phyloP scores from a whole-genome alignment of 441 rosid genomes.

The Jatropha multifida region DNA sequence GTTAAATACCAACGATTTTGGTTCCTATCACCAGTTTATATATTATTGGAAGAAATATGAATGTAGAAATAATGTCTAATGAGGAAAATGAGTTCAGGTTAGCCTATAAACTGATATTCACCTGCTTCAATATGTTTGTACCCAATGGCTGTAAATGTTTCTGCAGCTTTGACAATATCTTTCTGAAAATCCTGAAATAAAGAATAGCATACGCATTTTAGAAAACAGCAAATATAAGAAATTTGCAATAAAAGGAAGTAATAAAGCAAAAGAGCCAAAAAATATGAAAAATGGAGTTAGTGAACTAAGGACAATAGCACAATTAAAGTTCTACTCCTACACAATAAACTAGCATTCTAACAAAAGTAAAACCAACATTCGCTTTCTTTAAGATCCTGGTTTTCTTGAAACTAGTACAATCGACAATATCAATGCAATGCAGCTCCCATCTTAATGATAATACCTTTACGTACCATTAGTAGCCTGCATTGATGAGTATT shows the following conservation, averaged over 20 bases:
- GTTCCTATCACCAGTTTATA: no score
- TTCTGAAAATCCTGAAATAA: constrained; percentile 78
- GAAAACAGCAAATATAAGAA: constrained; percentile 12
- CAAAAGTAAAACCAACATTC: background rate
- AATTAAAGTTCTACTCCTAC: background rate
- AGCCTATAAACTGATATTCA: constrained; percentile 23
- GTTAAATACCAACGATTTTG: no score
- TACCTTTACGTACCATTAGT: no score
- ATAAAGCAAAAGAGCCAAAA: background rate
- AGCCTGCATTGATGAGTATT: background rate
- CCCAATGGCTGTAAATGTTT: constrained; percentile 64
- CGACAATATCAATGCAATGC: background rate
- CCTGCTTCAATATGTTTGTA: constrained; percentile 87
- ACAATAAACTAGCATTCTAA: background rate
- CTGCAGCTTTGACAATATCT: constrained; percentile 77
- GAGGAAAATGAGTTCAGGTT: constrained; percentile 13
- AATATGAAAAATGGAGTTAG: no score
- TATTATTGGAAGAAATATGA: background rate
- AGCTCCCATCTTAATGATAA: background rate
- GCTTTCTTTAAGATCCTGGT: background rate
- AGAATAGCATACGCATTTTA: constrained; percentile 9
- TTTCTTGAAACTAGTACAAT: constrained; percentile 4
- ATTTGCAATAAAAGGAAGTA: constrained; percentile 16
- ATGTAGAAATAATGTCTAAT: no score
- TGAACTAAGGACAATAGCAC: background rate